Base-by-base conservation (phyloP, 176 grass and related monocot genomes). In the Musa troglodytarum region DNA sequence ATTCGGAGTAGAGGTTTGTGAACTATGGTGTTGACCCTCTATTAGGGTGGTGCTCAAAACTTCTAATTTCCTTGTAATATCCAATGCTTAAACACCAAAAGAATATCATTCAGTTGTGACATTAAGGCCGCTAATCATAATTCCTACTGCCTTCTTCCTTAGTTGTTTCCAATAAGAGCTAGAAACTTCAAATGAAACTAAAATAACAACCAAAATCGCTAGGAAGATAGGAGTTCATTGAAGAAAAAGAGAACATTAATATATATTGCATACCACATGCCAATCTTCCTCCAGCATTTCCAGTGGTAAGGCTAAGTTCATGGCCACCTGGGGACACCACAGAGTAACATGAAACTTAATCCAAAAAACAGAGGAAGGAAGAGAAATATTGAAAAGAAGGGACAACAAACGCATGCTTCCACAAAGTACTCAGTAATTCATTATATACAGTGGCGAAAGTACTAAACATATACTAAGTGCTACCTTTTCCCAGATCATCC, bases 401-500 rank as follows among this genome's bases (percentile, higher is more conserved):
- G 66, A 15, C 69, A 63, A 28, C 26, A 54, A 69, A 26, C 57
- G 67, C 15, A 15, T 11, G 63, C 2, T 13, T 62, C 77, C 24
- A 75, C 20, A 78, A 56, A 13, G 77, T 56, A 21, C 67, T 43
- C 54, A 67, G 3, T 54, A 66, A 16, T 54, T 73, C 78, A 59
- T n/a, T 54, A 50, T 10, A 58, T 53, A 25, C 14, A 55, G 28
- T 26, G 25, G 24, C 10, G 19, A 28, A 16, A 74, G 14, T n/a
- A 62, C 13, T n/a, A 7, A 56, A 26, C 19, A 68, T 56, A 54
- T 65, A 50, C 50, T 22, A 21, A 15, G 16, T 9, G 49, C 20
- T 82, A 99, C 95, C 95, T 87, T 99, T 94, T 20, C 95, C 95
- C 82, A 99, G 81, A 85, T 99, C 95, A 85, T 99, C 95, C 87